Evolutionary conservation across 2,329 filamentous ascomycete genomes (phyloP), one percentile per base, ranked within the genome.

Genomic region (Penicillium sclerotiorum): DNA sequence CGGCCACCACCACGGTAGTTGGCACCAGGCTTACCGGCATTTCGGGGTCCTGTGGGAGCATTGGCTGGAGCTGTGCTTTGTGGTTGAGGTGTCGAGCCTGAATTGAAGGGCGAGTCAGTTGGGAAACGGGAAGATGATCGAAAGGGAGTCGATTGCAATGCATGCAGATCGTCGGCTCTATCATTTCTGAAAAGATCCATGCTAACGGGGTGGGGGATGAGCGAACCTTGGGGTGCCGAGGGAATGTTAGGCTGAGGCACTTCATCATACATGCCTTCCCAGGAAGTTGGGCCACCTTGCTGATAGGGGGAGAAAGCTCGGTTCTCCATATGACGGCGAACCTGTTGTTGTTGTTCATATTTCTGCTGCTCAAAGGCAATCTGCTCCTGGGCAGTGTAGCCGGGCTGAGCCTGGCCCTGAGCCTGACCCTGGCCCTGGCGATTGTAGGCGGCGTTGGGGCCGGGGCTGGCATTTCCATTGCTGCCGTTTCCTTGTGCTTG

Each of bases 191-290:
- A n/a, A n/a, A n/a, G n/a, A 27, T 28, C 52, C 45, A 63, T 68
- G 48, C 69, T 65, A 44, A 70, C 69, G 50, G 76, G 71, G 42
- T n/a, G n/a, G n/a, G n/a, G n/a, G n/a, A n/a, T n/a, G n/a, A 73
- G 73, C 54, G 74, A 73, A 52, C 77, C 73, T 50, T 73, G 75
- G 43, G 79, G 77, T 39, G 77, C 80, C 13, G 74, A 77, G 57
- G 78, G 76, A 49, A 86, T 81, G 61, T 86, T 86, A 5, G 90
- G 90, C 67, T 93, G 90, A 13, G 91, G 92, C 2, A 92, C 89
- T 68, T 96, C 93, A 68, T 97, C 93, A 70, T 96, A 97, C 91
- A 96, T 96, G 64, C 93, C 93, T 70, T 97, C 93, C 91, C 92
- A 96, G 33, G 87, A 92, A 20, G 89, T 90, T n/a, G 88, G 87